phyloP scores from a whole-genome alignment of 2,329 filamentous ascomycete genomes.

The Esteya vermicola region DNA sequence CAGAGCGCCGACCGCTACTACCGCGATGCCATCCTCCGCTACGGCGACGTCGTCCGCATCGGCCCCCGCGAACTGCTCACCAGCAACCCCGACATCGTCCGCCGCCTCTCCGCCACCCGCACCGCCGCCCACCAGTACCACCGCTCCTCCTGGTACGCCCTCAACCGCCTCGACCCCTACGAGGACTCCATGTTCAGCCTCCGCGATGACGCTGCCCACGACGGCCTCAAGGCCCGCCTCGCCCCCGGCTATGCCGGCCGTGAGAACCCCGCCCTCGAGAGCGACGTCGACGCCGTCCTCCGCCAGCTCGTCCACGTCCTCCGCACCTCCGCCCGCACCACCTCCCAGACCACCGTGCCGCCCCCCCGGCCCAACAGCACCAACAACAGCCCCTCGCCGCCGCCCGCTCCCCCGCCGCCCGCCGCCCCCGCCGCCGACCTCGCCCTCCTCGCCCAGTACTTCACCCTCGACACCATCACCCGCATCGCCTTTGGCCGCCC shows the following conservation, averaged over 20 bases:
- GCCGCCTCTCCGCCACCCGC: constrained; percentile 15
- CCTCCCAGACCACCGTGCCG: no score
- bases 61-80: constrained; percentile 23
- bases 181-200: constrained; percentile 33
- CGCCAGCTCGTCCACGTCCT: constrained; percentile 8
- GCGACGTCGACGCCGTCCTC: constrained; percentile 13
- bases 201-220: constrained; percentile 14
- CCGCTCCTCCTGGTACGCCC: constrained; percentile 25
- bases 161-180: constrained; percentile 31
- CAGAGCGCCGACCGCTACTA: constrained; percentile 12
- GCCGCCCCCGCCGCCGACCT: constrained; percentile 19
- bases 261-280: constrained; percentile 15
- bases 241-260: constrained; percentile 15
- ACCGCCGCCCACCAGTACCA: constrained; percentile 13
- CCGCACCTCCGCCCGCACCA: background rate
- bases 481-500: constrained; percentile 29
- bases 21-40: constrained; percentile 10
- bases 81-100: constrained; percentile 17
- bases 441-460: constrained; percentile 27
- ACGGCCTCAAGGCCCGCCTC: constrained; percentile 14
- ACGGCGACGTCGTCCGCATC: constrained; percentile 19
- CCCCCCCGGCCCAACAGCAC: no score
- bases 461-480: constrained; percentile 36
- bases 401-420: background rate
- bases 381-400: no score